Base-by-base conservation (phyloP, 345 rosid species). In the Populus euphratica region DNA sequence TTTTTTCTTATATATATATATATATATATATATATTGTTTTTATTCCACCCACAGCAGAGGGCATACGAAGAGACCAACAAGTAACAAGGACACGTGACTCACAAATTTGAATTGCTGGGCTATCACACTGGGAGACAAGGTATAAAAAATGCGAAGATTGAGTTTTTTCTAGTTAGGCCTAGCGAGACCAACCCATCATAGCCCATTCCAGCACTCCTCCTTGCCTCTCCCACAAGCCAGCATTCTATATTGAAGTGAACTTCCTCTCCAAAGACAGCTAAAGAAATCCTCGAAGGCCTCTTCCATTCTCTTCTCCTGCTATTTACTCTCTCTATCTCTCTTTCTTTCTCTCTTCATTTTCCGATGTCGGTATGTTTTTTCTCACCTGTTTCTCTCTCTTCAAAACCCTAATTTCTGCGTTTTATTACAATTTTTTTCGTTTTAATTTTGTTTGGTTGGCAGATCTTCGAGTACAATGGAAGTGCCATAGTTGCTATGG, bases 401-500 rank as follows among this genome's bases (percentile, higher is more conserved):
- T 14, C 44, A 2, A 75, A 76, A 61, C 72, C 76, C 76, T 59
- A 68, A 27, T 81, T 62, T 52, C 39, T 4, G 5, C 16, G 4
- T 21, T 36, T 33, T 2, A 11, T 16, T 17, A 1, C n/a, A 36
- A 2, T 23, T 66, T 2, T 25, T 25, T 6, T 35, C 43, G 2
- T 10, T 2, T 72, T 78, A 61, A 29, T 81, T 7, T 83, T 16
- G 16, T 4, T 36, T 5, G 16, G 6, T n/a, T 74, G 72, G 83
- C 85, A 96, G 99, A 92, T 93, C 91, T 90, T 89, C 74, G 99
- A 96, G 83, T 96, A 96, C 86, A 96, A 96, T 88, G 99, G 99
- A 70, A 96, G 99, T 74, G 98, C 98, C 50, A 88, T 93, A n/a
- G 88, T 96, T 23, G 99, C 98, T 12, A 96, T 96, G 99, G 99